Base-by-base conservation (phyloP, 2,329 filamentous ascomycete species). In the Pseudopithomyces chartarum region DNA sequence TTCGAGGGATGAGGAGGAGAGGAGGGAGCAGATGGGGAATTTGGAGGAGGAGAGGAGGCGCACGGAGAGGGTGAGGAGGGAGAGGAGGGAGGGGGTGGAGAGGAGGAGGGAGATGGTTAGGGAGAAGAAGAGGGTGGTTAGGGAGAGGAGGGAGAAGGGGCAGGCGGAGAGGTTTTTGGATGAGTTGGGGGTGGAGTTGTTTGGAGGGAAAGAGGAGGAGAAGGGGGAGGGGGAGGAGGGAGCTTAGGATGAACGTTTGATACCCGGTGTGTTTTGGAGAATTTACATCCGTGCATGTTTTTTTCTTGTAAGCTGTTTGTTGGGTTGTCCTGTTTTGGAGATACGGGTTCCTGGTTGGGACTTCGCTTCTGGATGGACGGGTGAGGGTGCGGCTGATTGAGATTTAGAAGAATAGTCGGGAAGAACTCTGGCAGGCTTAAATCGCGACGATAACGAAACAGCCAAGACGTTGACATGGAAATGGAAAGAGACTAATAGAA, bases 161-260 rank as follows among this genome's bases (percentile, higher is more conserved):
- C 83, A 89, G 74, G 90, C 90, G 2, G 90, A 92, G 65, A 84
- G 79, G 60, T 95, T 95, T 73, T 73, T 96, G 65, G 85, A 88
- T 52, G 84, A 83, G 58, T 67, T 66, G 33, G 69, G 62, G 56
- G 69, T 57, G 65, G 78, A 63, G 71, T 64, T 62, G 62, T 61
- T 59, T 45, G 44, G 29, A 22, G 47, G 22, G 43, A 36, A 48
- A 26, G 17, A 15, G 57, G 45, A 47, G 13, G 44, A 23, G 20
- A 26, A 39, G 29, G 22, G 47, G 34, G 38, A 17, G 4, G 11
- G 23, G 20, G 32, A 23, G 12, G 19, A 13, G 5, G 40, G 23
- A n/a, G 26, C 39, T 10, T 26, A 32, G 12, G 34, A 26, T 19
- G 22, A 29, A 34, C 22, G 26, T 23, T 45, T 55, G 53, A 55